Evolutionary conservation across 2,329 filamentous ascomycete species (phyloP).

Genomic region (Aspergillus piperis): DNA sequence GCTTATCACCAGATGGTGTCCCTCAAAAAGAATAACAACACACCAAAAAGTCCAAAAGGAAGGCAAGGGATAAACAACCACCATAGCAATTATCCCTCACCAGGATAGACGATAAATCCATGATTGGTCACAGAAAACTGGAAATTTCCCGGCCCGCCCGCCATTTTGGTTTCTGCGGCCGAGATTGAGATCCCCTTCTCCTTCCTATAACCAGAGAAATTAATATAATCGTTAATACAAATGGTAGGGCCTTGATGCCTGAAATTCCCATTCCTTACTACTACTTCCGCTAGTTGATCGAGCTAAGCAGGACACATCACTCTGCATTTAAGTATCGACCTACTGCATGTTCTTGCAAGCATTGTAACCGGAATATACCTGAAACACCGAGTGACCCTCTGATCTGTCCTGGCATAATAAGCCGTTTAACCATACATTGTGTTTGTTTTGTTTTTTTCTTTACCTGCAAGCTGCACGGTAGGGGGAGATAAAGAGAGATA

Average conservation of each 20-base stretch:
- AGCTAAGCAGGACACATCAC: slow-evolving; percentile 9
- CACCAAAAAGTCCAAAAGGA: background rate
- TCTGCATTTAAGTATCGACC: background rate
- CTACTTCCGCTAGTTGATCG: background rate
- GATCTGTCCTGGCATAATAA: background rate
- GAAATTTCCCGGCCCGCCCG: slow-evolving; percentile 1
- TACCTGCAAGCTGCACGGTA: background rate
- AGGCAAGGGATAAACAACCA: background rate
- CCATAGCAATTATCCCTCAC: background rate
- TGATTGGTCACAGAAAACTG: background rate
- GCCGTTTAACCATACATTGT: background rate
- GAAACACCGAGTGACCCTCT: slow-evolving; percentile 3
- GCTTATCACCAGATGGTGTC: too few species aligned
- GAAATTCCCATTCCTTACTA: background rate
- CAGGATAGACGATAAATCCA: background rate
- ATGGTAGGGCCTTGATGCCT: background rate
- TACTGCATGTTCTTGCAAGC: background rate
- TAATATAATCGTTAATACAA: too few species aligned
- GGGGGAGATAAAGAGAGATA: background rate
- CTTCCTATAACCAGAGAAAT: background rate
- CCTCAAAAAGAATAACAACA: too few species aligned
- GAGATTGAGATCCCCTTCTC: slow-evolving; percentile 8
- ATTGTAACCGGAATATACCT: slow-evolving; percentile 2
- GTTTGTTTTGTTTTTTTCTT: too few species aligned
- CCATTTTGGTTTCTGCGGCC: slow-evolving; percentile 1